A percentile compares a stretch with the other conserved stretches of the same genome.
phyloP scores from a whole-genome alignment of 129 eudicot species.

The Ambrosia trifida region DNA sequence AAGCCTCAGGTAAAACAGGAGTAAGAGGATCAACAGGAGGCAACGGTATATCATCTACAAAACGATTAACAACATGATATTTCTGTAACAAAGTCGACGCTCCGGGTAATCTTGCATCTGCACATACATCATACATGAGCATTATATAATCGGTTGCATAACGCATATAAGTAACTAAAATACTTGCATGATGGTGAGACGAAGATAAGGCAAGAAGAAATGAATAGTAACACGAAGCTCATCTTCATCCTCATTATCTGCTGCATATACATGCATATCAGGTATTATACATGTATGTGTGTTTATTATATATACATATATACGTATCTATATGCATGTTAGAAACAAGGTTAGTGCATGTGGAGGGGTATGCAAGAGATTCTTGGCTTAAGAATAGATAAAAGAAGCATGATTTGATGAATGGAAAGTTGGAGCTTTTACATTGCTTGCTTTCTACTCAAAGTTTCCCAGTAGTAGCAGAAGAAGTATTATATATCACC shows the following conservation, averaged over 20 bases:
- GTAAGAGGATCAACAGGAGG: slow-evolving; percentile 70
- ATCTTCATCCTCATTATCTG: slow-evolving; percentile 18
- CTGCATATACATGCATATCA: slow-evolving; percentile 16
- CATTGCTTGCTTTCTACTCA: slow-evolving; percentile 58
- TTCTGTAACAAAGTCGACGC: slow-evolving; percentile 26
- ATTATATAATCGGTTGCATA: not conserved
- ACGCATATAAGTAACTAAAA: not conserved
- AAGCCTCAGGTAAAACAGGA: too few species aligned
- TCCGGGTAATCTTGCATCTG: slow-evolving; percentile 52
- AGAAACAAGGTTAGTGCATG: slow-evolving; percentile 12
- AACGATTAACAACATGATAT: slow-evolving; percentile 31
- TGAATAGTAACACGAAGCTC: slow-evolving; percentile 11
- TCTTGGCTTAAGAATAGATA: slow-evolving; percentile 46
- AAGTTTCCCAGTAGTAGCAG: slow-evolving; percentile 1
- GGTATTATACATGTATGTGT: not conserved
- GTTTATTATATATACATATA: not conserved
- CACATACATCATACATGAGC: slow-evolving; percentile 18
- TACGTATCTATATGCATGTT: not conserved
- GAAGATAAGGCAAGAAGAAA: slow-evolving; percentile 18
- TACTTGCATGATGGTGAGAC: slow-evolving; percentile 19
- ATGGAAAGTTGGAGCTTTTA: slow-evolving; percentile 24
- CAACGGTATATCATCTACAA: slow-evolving; percentile 37
- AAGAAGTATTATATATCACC: too few species aligned
- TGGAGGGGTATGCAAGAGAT: slow-evolving; percentile 39
- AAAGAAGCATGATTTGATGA: slow-evolving; percentile 21